These are phyloP conservation scores for Casaregolazyma lundiana DNA, from an alignment of 1,139 yeast species.

Conservation along the genomic window DNA sequence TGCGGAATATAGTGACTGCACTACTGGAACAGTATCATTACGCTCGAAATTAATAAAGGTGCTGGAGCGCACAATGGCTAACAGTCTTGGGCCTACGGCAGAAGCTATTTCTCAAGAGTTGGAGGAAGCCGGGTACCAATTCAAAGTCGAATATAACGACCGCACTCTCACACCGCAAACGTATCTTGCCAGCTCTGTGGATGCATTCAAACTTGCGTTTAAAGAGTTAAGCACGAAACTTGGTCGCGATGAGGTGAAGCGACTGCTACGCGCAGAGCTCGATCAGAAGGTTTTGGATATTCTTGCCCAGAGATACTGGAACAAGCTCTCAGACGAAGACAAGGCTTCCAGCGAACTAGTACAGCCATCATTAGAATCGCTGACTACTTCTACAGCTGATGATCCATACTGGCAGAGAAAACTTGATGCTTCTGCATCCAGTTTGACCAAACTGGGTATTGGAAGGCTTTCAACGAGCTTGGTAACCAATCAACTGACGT, in stretches of 20 bases:
- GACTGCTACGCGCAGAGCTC: slow-evolving; percentile 73
- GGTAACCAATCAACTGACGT: slow-evolving; percentile 71
- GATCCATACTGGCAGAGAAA: slow-evolving; percentile 86
- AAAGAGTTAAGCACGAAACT: slow-evolving; percentile 82
- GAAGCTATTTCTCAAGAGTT: slow-evolving; percentile 80
- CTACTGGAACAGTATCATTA: slow-evolving; percentile 71
- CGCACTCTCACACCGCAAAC: slow-evolving; percentile 90
- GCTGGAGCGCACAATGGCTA: slow-evolving; percentile 87
- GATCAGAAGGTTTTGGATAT: slow-evolving; percentile 87
- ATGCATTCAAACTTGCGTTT: slow-evolving; percentile 76
- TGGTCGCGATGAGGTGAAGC: slow-evolving; percentile 75
- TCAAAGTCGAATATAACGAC: slow-evolving; percentile 95
- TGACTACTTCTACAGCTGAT: slow-evolving; percentile 51
- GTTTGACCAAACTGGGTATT: slow-evolving; percentile 85
- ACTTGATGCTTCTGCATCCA: slow-evolving; percentile 75
- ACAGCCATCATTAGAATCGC: slow-evolving; percentile 53
- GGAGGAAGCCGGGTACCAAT: slow-evolving; percentile 88
- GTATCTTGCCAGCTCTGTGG: slow-evolving; percentile 87
- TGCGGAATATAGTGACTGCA: slow-evolving; percentile 57
- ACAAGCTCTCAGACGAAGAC: slow-evolving; percentile 43
- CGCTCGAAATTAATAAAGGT: slow-evolving; percentile 80
- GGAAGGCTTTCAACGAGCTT: slow-evolving; percentile 85
- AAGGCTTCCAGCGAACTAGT: slow-evolving; percentile 13
- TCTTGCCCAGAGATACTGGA: slow-evolving; percentile 91
- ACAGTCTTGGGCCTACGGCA: slow-evolving; percentile 82